Base-by-base conservation (phyloP, 192 early-diverging fungal genomes). In the Coemansia aciculifera region DNA sequence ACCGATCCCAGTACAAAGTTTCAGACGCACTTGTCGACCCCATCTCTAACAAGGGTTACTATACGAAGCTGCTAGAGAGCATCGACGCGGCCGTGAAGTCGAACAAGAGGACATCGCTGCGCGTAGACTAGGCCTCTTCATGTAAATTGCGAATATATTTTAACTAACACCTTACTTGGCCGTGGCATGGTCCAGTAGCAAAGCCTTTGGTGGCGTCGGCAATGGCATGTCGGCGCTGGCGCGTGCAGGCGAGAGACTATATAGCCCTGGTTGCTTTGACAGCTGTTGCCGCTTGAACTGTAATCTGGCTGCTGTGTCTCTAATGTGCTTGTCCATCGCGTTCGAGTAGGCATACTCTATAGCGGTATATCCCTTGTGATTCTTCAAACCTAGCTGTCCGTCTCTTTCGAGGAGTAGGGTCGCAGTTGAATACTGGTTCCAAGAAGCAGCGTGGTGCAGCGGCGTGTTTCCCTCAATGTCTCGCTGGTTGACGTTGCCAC, bases 381-480 rank as follows among this genome's bases (percentile, higher is more conserved):
- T 81, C 31, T 81, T 81, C 19, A 81, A 46, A 13, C 24, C 39
- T 0, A 67, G 60, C 64, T 81, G 73, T 0, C 74, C 79, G 10
- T 76, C 79, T 17, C 79, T 54, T 27, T 81, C 79, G 46, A 81
- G 34, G 15, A 81, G 64, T 52, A 81, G 38, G 7, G 49, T 44
- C 24, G 62, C 74, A 1, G 79, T 81, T 38, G 66, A 67, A 40
- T 64, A 73, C 64, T 81, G 79, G 61, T 81, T 73, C 74, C 74
- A 81, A 29, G 79, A 81, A 2, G 79, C 70, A 1, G 79, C 79
- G 21, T 81, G 74, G 36, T 81, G 79, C 19, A 81, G 57, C 39
- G 79, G 79, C 7, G 79, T 81, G 54, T 81, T 81, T 17, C 79
- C 79, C 38, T 81, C 79, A 54, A 81, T 81, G 31, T 81, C 79